Percentiles rank a stretch among this genome's conserved stretches.
phyloP scores from a whole-genome alignment of 164 flowering plant species.

The Magnolia changhungtana region DNA sequence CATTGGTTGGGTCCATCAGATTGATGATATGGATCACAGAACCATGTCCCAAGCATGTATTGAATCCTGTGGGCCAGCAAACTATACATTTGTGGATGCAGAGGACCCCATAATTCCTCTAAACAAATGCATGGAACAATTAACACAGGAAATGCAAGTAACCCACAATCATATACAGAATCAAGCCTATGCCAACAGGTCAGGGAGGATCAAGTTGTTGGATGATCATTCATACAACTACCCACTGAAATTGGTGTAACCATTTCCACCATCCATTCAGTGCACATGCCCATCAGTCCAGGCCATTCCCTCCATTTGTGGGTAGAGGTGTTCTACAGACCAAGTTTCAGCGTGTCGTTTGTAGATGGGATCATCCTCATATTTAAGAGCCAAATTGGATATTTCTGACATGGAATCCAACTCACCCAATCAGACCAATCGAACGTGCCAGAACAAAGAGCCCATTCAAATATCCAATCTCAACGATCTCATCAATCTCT shows the following conservation, averaged over 20 bases:
- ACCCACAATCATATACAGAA: too few species aligned
- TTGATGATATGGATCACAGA: too few species aligned
- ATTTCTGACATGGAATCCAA: neutral
- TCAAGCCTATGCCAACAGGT: too few species aligned
- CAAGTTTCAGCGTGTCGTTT: neutral
- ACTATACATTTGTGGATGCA: neutral
- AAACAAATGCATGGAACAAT: neutral
- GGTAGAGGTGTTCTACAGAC: too few species aligned
- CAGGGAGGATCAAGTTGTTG: too few species aligned
- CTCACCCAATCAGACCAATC: slow-evolving; percentile 97
- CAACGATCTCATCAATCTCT: slow-evolving; percentile 93
- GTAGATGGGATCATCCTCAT: neutral
- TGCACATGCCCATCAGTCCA: neutral
- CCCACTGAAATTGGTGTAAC: neutral
- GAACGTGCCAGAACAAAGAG: slow-evolving; percentile 96
- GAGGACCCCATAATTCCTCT: neutral
- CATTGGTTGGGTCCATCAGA: too few species aligned
- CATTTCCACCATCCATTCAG: neutral
- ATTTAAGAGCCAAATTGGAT: neutral
- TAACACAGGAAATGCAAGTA: too few species aligned
- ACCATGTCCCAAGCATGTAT: too few species aligned
- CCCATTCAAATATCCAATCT: slow-evolving; percentile 92
- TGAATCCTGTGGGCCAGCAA: too few species aligned
- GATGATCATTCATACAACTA: too few species aligned
- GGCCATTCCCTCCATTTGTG: neutral